phyloP scores from a whole-genome alignment of 306 rosid species.

The Lupinus albus region DNA sequence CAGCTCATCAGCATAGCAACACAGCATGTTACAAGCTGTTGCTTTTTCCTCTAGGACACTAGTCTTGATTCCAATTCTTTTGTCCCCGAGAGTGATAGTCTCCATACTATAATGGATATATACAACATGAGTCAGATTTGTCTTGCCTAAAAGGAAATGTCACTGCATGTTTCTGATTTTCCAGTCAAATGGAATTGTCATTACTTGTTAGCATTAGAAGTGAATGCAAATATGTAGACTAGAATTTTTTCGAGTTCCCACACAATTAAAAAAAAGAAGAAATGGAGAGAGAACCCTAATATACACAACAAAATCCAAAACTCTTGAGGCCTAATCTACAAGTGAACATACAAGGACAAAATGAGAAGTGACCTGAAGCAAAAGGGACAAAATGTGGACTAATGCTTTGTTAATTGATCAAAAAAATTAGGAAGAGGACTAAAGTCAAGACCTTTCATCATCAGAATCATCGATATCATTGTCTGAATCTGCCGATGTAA shows the following conservation, averaged over 20 bases:
- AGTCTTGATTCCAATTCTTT: slow-evolving; percentile 95
- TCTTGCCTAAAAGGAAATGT: slow-evolving; percentile 3
- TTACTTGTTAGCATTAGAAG: neutral
- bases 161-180: slow-evolving; percentile 10
- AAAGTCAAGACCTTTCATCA: slow-evolving; percentile 74
- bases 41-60: slow-evolving; percentile 98
- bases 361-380: too few species aligned
- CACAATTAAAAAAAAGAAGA: neutral
- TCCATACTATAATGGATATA: slow-evolving; percentile 71
- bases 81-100: slow-evolving; percentile 98
- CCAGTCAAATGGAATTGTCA: slow-evolving; percentile 19
- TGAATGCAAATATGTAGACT: neutral
- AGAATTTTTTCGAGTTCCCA: neutral
- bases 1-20: slow-evolving; percentile 98
- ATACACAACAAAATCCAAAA: slow-evolving; percentile 4
- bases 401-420: neutral
- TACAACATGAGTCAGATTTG: slow-evolving; percentile 28
- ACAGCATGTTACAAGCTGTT: slow-evolving; percentile 97
- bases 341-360: neutral
- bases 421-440: slow-evolving; percentile 20
- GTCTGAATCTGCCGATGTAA: slow-evolving; percentile 91
- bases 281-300: neutral
- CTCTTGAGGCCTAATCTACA: neutral
- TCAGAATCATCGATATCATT: slow-evolving; percentile 89
- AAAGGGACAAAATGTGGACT: neutral